These are phyloP conservation scores for Melampsora larici-populina DNA, from an alignment of 1,284 basidiomycete species.

Conservation along the genomic window DNA sequence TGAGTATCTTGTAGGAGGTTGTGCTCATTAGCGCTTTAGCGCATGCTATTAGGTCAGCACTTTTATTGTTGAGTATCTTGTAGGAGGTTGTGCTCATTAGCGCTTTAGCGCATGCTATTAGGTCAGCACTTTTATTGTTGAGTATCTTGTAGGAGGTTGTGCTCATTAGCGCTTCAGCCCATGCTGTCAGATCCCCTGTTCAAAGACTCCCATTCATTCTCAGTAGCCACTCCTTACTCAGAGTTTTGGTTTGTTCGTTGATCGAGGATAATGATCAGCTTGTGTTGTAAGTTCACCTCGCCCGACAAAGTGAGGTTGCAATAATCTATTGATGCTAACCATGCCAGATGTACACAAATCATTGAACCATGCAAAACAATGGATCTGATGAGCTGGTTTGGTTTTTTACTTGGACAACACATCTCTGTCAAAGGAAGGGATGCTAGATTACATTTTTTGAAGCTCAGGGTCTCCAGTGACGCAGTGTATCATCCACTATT, in stretches of 20 bases:
- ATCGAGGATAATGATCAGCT: background rate
- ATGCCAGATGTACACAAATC: background rate
- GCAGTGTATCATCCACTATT: slow-evolving; percentile 83
- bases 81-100: no score
- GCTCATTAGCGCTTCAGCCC: no score
- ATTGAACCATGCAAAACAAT: background rate
- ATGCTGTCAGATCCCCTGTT: no score
- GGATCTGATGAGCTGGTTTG: background rate
- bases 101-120: no score
- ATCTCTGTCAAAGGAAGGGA: slow-evolving; percentile 16
- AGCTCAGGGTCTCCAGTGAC: slow-evolving; percentile 49
- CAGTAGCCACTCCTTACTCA: slow-evolving; percentile 45
- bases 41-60: no score
- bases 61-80: no score
- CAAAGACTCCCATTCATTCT: no score
- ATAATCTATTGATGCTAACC: background rate
- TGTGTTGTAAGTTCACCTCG: background rate
- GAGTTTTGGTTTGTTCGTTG: background rate
- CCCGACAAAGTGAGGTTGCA: background rate
- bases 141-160: no score
- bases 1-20: no score
- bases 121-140: no score
- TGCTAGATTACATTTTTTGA: slow-evolving; percentile 36
- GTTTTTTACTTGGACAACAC: background rate
- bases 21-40: no score